Percentiles rank a stretch among this genome's conserved stretches.
These are phyloP conservation scores for Hydrangea macrophylla DNA, from an alignment of 148 eudicot species.

Conservation along the genomic window DNA sequence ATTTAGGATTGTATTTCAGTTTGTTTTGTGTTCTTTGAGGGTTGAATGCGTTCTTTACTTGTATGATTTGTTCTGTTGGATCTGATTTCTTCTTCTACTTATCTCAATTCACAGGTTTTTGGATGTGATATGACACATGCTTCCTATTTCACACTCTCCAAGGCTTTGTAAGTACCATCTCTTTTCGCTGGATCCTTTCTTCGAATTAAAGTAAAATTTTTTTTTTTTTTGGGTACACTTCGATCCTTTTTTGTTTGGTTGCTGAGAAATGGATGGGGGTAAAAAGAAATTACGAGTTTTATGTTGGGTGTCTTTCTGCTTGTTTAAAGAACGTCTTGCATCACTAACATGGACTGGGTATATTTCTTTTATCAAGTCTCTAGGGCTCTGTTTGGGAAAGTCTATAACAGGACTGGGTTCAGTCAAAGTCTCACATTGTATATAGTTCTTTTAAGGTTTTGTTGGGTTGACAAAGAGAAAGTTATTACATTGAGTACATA, in stretches of 20 bases:
- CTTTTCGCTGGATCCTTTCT: not conserved
- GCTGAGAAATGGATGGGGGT: not conserved
- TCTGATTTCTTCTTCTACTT: not conserved
- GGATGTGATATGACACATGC: conserved; percentile 9
- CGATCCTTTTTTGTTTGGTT: not conserved
- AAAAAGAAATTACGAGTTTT: not conserved
- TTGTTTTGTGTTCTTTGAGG: not conserved
- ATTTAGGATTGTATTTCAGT: not conserved
- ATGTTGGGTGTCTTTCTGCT: not conserved
- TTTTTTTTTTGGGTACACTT: not conserved
- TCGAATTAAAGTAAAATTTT: not conserved
- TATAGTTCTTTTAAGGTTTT: no score
- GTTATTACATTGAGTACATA: no score
- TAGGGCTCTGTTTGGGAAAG: not conserved
- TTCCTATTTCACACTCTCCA: conserved; percentile 3
- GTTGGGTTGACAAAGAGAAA: not conserved
- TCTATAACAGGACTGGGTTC: no score
- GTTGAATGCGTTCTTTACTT: not conserved
- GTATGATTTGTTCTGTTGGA: not conserved
- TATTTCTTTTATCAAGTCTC: no score
- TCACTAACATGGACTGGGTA: not conserved
- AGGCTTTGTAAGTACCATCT: conserved; percentile 11
- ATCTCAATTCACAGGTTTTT: not conserved
- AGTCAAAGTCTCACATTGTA: no score
- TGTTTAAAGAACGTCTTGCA: not conserved